Percentiles rank a stretch among this genome's conserved stretches.
Evolutionary conservation across 2,329 filamentous ascomycete genomes (phyloP).

Genomic region (Cordyceps tenuipes): DNA sequence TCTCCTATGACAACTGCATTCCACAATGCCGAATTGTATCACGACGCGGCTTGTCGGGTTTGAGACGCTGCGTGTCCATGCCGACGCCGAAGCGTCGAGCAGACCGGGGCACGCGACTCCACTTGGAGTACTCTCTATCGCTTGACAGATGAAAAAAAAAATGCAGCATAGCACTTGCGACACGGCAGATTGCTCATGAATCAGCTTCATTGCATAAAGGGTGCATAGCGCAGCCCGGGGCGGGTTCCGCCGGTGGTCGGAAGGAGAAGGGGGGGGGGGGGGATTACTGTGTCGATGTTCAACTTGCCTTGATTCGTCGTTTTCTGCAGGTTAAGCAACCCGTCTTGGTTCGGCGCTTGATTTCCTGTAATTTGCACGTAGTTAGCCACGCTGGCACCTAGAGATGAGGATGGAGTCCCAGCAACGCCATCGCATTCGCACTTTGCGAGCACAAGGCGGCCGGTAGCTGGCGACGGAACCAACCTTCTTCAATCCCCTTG

Average conservation of each 20-base stretch:
- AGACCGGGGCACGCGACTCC: neutral
- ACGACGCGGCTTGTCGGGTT: neutral
- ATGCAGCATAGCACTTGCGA: neutral
- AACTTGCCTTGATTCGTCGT: constrained; percentile 50
- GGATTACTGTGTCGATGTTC: neutral
- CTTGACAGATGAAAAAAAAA: neutral
- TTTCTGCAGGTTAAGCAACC: constrained; percentile 56
- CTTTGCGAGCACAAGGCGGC: constrained; percentile 2
- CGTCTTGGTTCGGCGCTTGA: constrained; percentile 55
- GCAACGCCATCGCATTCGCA: neutral
- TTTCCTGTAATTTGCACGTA: constrained; percentile 38
- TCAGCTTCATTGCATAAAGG: neutral
- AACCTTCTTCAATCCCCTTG: constrained; percentile 51
- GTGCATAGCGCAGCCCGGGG: neutral
- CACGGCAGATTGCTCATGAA: neutral
- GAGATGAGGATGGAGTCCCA: neutral
- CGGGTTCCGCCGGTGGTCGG: no score
- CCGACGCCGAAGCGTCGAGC: neutral
- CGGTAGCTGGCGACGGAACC: constrained; percentile 16
- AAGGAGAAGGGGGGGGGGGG: no score
- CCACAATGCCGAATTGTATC: neutral
- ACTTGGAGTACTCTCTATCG: neutral
- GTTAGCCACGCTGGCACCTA: neutral
- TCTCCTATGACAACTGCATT: neutral
- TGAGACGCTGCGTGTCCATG: neutral